Evolutionary conservation across 2,329 filamentous ascomycete genomes (phyloP), one percentile per base, ranked within the genome.

Genomic region (Helotiales sp.): DNA sequence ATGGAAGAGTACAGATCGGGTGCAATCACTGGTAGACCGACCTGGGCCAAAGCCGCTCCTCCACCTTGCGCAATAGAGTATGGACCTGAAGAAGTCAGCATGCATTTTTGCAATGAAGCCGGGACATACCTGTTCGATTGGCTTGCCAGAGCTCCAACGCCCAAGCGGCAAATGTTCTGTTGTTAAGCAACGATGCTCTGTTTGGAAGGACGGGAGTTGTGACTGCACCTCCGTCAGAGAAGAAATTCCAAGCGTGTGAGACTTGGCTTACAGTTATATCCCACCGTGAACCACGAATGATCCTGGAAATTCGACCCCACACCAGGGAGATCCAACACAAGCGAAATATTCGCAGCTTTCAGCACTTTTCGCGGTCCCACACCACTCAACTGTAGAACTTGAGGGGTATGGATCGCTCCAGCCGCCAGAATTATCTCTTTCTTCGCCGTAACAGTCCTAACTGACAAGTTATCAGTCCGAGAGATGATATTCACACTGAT

Each of bases 291-390:
- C 50, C 50, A 55, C 28, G 50, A 59, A 28, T 77, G 76, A 57
- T 78, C 77, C 63, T 77, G 75, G 15, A 77, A 71, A 57, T 78
- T 78, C 20, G 75, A 70, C 10, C 81, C 82, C 7, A 83, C 81
- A 1, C 79, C 79, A 1, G 80, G 78, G 2, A 79, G 74, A 60
- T 81, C 76, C 26, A 79, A 69, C 0, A 80, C 37, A 0, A 78
- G 63, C 1, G 74, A 65, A 45, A 83, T 78, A 0, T 72, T 73
- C 8, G 77, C 71, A 13, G 64, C 34, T 2, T 70, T 40, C 5
- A 83, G 64, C 6, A 77, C 68, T 1, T 73, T 71, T 26, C 70
- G 70, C 15, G 75, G 71, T 15, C 74, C 75, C 28, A 76, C 70
- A 2, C 75, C 74, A 63, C 70, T 73, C 11, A 54, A 34, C 40